Evolutionary conservation across 129 eudicot genomes (phyloP), one percentile per base, ranked within the genome.

Genomic region (Erigeron canadensis): DNA sequence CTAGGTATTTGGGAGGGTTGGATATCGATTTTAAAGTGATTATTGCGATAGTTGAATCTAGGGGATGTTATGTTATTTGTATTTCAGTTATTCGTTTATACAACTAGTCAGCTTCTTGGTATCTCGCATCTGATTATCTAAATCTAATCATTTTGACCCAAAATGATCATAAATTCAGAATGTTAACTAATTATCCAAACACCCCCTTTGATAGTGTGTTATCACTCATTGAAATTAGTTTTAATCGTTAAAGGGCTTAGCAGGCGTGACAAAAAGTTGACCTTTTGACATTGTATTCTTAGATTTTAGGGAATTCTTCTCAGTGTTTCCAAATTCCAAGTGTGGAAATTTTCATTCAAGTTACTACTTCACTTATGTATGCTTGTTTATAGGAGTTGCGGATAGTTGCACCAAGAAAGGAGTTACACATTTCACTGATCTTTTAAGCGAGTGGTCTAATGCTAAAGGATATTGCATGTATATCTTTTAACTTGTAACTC

Each of bases 391-490:
- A 93, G 98, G 98, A 38, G 76, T 93, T 68, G 81, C 89, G 6
- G 98, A 93, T 65, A 65, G 72, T 48, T 93, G 98, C 78, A 70
- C 61, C 16, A 71, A 79, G 66, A 45, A 78, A 23, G 92, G 88
- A 58, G 82, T 89, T 51, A 54, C 51, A 62, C 77, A 48, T 17
- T 87, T 93, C 82, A 89, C 96, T n/a, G 75, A 83, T 54, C 77
- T 44, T 70, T 81, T 93, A 65, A 83, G 90, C 83, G 71, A 80
- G 51, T 89, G 92, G 96, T 87, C 98, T 18, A 89, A 86, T 71
- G 54, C 88, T 61, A 75, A 79, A 80, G 98, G 96, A 73, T 78
- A 89, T 67, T 89, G 98, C 95, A 85, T 93, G 98, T 93, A 93
- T 40, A 83, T 67, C 76, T 67, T 64, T 16, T 63, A 65, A 71